phyloP scores from a whole-genome alignment of 2,329 filamentous ascomycete species.

The Thielaviopsis euricoi region DNA sequence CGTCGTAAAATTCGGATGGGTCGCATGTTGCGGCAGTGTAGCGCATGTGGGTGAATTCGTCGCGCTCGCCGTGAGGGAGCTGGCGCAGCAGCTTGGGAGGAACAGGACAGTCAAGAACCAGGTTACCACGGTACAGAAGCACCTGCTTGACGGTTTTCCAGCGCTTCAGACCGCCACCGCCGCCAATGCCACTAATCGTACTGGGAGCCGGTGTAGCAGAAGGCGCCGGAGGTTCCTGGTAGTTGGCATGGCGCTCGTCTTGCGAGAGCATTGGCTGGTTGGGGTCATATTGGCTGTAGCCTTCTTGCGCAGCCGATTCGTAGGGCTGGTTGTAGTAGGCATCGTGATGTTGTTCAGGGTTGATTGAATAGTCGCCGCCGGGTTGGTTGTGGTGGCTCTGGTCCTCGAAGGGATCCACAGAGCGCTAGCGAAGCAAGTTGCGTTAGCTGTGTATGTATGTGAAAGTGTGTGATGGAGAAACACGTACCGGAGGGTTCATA shows the following conservation, averaged over 20 bases:
- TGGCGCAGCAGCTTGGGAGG: slow-evolving; percentile 77
- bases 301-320: slow-evolving; percentile 31
- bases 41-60: slow-evolving; percentile 76
- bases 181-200: slow-evolving; percentile 2
- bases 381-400: slow-evolving; percentile 31
- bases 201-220: slow-evolving; percentile 9
- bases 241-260: slow-evolving; percentile 33
- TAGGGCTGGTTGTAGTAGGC: slow-evolving; percentile 75
- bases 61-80: slow-evolving; percentile 77
- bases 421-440: slow-evolving; percentile 30
- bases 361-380: slow-evolving; percentile 53
- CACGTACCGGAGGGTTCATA: slow-evolving; percentile 67
- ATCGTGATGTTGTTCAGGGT: slow-evolving; percentile 76
- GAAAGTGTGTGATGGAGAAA: not conserved
- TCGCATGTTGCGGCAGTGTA: slow-evolving; percentile 94
- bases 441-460: not conserved
- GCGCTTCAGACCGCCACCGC: slow-evolving; percentile 44
- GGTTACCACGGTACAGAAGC: slow-evolving; percentile 88
- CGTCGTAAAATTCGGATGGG: slow-evolving; percentile 69
- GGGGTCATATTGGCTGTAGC: slow-evolving; percentile 49
- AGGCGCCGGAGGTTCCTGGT: slow-evolving; percentile 34
- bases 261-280: slow-evolving; percentile 59
- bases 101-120: slow-evolving; percentile 92
- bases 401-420: slow-evolving; percentile 31
- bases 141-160: slow-evolving; percentile 99